Percentiles rank a stretch among this genome's conserved stretches.
phyloP scores from a whole-genome alignment of 176 grass and related monocot genomes.

The Leersia perrieri region DNA sequence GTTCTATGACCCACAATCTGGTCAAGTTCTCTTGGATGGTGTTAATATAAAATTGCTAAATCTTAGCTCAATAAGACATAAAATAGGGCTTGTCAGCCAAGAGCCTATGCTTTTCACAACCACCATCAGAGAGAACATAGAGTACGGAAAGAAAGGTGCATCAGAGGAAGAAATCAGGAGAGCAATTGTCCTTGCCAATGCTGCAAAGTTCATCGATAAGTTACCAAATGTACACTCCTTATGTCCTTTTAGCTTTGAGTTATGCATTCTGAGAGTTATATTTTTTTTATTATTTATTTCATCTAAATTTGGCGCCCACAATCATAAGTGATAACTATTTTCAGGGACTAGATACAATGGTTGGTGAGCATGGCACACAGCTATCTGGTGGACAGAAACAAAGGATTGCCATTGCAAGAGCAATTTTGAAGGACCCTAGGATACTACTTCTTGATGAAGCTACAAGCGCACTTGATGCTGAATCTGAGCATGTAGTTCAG shows the following conservation, averaged over 20 bases:
- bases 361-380: constrained; percentile 74
- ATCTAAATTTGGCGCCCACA: neutral
- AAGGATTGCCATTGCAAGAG: constrained; percentile 78
- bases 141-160: constrained; percentile 64
- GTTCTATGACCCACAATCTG: constrained; percentile 75
- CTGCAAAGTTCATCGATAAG: constrained; percentile 62
- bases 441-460: constrained; percentile 82
- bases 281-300: neutral
- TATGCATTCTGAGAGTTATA: neutral
- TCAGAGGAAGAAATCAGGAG: constrained; percentile 60
- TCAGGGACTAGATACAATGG: constrained; percentile 79
- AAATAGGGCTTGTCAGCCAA: constrained; percentile 72
- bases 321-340: constrained; percentile 11
- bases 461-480: constrained; percentile 75
- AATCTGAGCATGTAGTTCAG: constrained; percentile 70
- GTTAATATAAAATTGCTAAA: constrained; percentile 62
- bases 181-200: constrained; percentile 67
- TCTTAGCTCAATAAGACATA: constrained; percentile 62
- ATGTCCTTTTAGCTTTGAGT: neutral
- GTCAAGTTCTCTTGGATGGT: constrained; percentile 72
- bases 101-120: constrained; percentile 78
- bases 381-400: constrained; percentile 83
- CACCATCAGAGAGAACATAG: constrained; percentile 68
- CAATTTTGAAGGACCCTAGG: constrained; percentile 71
- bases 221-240: constrained; percentile 55